Evolutionary conservation across 345 rosid genomes (phyloP).

Genomic region (Gynandropsis gynandra): DNA sequence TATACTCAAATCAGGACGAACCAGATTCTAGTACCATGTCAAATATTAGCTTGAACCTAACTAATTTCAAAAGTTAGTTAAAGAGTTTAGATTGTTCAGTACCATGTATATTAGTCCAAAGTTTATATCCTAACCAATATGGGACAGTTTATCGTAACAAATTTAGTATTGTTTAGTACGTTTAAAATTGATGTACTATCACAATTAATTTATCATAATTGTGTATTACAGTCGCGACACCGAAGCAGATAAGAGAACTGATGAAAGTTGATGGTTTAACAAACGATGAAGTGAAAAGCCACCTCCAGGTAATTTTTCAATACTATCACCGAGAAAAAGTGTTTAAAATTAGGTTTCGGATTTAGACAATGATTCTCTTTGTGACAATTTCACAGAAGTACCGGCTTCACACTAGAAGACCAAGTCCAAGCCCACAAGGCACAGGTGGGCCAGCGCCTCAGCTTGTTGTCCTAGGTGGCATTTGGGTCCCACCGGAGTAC

Average conservation of each 20-base stretch:
- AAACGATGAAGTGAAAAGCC: conserved; percentile 99
- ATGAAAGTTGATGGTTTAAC: conserved; percentile 99
- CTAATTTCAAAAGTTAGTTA: no score
- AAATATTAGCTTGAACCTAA: no score
- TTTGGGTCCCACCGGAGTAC: conserved; percentile 94
- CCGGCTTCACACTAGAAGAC: conserved; percentile 93
- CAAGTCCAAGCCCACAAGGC: conserved; percentile 84
- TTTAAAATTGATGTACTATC: no score
- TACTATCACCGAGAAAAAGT: background rate
- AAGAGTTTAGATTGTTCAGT: no score
- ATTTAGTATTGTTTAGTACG: no score
- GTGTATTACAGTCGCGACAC: conserved; percentile 70
- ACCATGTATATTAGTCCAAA: no score
- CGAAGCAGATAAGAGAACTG: conserved; percentile 93
- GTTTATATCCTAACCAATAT: no score
- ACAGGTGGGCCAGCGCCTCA: conserved; percentile 52
- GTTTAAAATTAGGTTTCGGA: background rate
- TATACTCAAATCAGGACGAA: no score
- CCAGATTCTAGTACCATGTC: no score
- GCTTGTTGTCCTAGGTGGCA: conserved; percentile 79
- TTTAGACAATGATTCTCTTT: background rate
- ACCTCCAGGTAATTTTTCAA: conserved; percentile 66
- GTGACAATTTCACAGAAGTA: conserved; percentile 55
- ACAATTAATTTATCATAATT: no score
- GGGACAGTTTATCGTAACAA: no score